Evolutionary conservation across 1,139 yeast genomes (phyloP), one percentile per base, ranked within the genome.

Genomic region (Groenewaldozyma auringiensis): DNA sequence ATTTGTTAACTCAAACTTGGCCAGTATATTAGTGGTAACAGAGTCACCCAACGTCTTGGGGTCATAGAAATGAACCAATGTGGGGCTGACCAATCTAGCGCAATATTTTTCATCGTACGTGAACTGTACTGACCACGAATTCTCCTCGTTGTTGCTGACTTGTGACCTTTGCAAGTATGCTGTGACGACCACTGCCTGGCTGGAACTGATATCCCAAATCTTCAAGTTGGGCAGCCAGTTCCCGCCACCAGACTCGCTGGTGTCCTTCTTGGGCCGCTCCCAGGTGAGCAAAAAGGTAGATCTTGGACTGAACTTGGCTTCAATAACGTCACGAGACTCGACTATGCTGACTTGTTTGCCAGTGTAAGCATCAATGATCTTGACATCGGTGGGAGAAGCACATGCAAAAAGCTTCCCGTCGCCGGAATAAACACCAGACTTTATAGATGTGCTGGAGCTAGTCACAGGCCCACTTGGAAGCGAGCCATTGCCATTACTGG

Each of bases 71-170:
- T 86, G 94, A 47, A 87, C 72, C 62, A 83, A 86, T 44, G 59
- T 60, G 21, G 58, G 53, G 27, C 59, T 56, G 47, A 76, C 73
- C 56, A 80, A 69, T 59, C 81, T 76, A 41, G 88, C 84, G 65
- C 84, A 74, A 54, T 78, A 70, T 55, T 75, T 72, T 68, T 87
- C 92, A 63, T 87, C 94, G 50, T 75, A 74, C 13, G 94, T 83
- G 64, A 83, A 87, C 67, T 87, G 95, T 31, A 94, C 84, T 60
- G 79, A 81, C 96, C 98, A 89, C 27, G 92, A 94, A 50, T 79
- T 78, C 4, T 18, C 38, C 4, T 32, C 36, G 18, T 13, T 32
- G 8, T 16, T 16, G 16, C 25, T 35, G 25, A 16, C 20, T 69
- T 92, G 96, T 48, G 81, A 80, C 65, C 83, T 86, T 53, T 85